These are phyloP conservation scores for Castanea sativa DNA, from an alignment of 306 rosid species.

Conservation along the genomic window DNA sequence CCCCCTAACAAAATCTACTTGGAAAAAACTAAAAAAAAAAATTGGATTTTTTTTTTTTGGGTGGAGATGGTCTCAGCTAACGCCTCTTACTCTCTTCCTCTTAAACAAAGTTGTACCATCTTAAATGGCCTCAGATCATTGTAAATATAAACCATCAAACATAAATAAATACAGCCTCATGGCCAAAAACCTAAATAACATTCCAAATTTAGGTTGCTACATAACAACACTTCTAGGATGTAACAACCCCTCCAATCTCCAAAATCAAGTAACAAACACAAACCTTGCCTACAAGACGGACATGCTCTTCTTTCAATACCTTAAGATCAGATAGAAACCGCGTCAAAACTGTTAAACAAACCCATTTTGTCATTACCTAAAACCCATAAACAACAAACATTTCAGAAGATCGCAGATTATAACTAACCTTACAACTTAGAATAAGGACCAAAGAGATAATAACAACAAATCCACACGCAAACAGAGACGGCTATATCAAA, in stretches of 20 bases:
- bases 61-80: too few species aligned
- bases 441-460: not conserved
- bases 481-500: not conserved
- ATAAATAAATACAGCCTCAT: not conserved
- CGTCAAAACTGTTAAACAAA: not conserved
- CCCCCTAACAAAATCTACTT: too few species aligned
- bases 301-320: not conserved
- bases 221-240: not conserved
- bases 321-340: not conserved
- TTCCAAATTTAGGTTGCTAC: not conserved
- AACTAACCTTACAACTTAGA: not conserved
- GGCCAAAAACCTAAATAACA: not conserved
- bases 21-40: too few species aligned
- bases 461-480: not conserved
- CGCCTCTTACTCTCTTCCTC: too few species aligned
- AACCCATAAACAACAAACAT: not conserved
- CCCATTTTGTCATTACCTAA: conserved; percentile 2
- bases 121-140: too few species aligned
- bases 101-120: too few species aligned
- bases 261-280: conserved; percentile 19
- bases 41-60: too few species aligned
- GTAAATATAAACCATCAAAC: too few species aligned
- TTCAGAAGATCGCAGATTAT: not conserved
- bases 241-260: not conserved
- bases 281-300: conserved; percentile 14